phyloP scores from a whole-genome alignment of 2,329 filamentous ascomycete species.

The Verticillium nubilum region DNA sequence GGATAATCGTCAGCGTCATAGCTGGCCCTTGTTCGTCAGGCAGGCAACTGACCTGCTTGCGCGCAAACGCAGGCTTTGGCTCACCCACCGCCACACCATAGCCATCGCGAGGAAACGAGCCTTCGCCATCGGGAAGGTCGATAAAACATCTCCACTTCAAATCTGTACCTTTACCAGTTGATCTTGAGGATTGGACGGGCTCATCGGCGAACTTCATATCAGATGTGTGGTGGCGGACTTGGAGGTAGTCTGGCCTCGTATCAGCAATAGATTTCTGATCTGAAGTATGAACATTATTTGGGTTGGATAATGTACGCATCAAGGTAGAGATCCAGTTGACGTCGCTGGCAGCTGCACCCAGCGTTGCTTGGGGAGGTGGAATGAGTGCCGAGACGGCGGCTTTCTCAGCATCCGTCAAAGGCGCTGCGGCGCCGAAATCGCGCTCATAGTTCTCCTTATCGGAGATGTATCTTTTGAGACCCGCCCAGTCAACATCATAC shows the following conservation, averaged over 20 bases:
- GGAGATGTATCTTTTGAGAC: constrained; percentile 33
- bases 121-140: constrained; percentile 16
- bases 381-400: constrained; percentile 35
- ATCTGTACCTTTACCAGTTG: not conserved
- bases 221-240: constrained; percentile 11
- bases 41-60: constrained; percentile 36
- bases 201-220: constrained; percentile 17
- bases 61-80: constrained; percentile 29
- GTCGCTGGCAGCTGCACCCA: constrained; percentile 18
- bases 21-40: not conserved
- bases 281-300: not conserved
- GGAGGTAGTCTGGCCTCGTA: constrained; percentile 4
- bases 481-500: constrained; percentile 21
- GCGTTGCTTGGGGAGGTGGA: constrained; percentile 1
- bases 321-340: constrained; percentile 34
- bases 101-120: constrained; percentile 17
- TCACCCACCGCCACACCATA: constrained; percentile 21
- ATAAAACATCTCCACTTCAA: constrained; percentile 19
- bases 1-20: not conserved
- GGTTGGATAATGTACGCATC: constrained; percentile 21
- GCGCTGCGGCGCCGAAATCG: constrained; percentile 22
- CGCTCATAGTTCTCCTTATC: constrained; percentile 30
- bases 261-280: not conserved
- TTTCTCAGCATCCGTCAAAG: constrained; percentile 30
- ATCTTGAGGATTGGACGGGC: not conserved